These are phyloP conservation scores for Vanderwaltozyma tropicalis DNA, from an alignment of 805 yeast species.

Conservation along the genomic window DNA sequence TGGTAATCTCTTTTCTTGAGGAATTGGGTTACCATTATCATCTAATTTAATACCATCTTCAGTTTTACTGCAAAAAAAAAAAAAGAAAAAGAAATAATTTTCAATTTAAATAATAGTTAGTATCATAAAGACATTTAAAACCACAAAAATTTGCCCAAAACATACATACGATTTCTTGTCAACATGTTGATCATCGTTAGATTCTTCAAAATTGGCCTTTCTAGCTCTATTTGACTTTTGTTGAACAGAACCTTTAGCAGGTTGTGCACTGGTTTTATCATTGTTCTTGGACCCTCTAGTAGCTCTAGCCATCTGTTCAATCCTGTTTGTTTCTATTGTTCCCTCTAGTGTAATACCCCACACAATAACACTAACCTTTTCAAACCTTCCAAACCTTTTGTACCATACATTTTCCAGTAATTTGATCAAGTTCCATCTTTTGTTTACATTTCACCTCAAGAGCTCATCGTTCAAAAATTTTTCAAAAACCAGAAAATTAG, in stretches of 20 bases:
- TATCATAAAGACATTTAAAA: too few relatives aligned
- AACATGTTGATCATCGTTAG: constrained; percentile 7
- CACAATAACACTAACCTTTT: too few relatives aligned
- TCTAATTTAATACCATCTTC: constrained; percentile 30
- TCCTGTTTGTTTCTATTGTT: too few relatives aligned
- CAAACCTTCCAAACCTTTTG: too few relatives aligned
- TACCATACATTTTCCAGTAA: too few relatives aligned
- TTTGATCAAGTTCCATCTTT: too few relatives aligned
- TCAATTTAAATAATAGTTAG: too few relatives aligned
- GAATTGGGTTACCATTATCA: constrained; percentile 52
- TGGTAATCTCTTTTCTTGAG: constrained; percentile 57
- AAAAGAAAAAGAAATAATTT: not conserved
- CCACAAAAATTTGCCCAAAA: constrained; percentile 1
- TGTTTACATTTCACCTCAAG: too few relatives aligned
- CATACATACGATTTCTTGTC: constrained; percentile 23
- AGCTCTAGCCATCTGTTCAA: too few relatives aligned
- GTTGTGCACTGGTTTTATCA: constrained; percentile 32
- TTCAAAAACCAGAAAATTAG: too few relatives aligned
- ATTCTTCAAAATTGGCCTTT: constrained; percentile 17
- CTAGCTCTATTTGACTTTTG: constrained; percentile 27
- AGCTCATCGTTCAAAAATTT: too few relatives aligned
- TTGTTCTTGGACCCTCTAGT: constrained; percentile 24
- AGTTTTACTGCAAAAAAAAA: not conserved
- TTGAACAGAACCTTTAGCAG: constrained; percentile 32
- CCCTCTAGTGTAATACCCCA: too few relatives aligned